Evolutionary conservation across 345 rosid species (phyloP), one percentile per base, ranked within the genome.

Genomic region (Cardamine chenopodiifolia): DNA sequence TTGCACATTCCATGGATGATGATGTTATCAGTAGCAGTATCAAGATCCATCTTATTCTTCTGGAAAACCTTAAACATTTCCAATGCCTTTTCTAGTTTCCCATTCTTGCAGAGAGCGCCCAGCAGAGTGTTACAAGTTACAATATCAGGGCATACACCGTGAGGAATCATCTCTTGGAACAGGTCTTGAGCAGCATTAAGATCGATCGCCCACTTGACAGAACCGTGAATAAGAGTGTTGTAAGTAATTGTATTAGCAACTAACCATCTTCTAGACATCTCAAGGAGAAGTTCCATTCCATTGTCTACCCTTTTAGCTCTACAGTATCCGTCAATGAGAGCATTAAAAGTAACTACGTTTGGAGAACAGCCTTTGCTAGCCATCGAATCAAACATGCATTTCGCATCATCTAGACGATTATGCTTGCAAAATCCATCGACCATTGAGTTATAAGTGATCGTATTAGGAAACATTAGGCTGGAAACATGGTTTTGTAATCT

Each of bases 31-130:
- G 4, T 37, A 59, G 11, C 18, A 59, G 19, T 23, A 7, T 23
- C 2, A 2, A 40, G 25, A 25, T 37, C 17, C 23, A 37, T 37
- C 35, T 52, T 34, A 26, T 52, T 68, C 26, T 39, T 54, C 17
- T 11, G 50, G 0, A 68, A 0, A 12, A 2, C 50, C 52, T 25
- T 2, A 25, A 23, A 39, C 62, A 68, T 37, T 47, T 7, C 19
- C 7, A 82, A 11, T 2, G 81, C 85, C 54, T 80, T 60, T 10
- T 70, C 73, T 14, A 68, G 19, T 10, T 39, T 37, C 3, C 34
- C 80, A 15, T 31, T 64, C 9, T 37, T 1, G 14, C 4, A 37
- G 40, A 37, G 0, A 37, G 5, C 13, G 5, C 1, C 1, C 13
- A 37, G 31, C 35, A 63, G 12, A 20, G 15, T 14, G 4, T 15